Conservation (phyloP, 75 land plant genomes). For the Pinus tabuliformis region DNA sequence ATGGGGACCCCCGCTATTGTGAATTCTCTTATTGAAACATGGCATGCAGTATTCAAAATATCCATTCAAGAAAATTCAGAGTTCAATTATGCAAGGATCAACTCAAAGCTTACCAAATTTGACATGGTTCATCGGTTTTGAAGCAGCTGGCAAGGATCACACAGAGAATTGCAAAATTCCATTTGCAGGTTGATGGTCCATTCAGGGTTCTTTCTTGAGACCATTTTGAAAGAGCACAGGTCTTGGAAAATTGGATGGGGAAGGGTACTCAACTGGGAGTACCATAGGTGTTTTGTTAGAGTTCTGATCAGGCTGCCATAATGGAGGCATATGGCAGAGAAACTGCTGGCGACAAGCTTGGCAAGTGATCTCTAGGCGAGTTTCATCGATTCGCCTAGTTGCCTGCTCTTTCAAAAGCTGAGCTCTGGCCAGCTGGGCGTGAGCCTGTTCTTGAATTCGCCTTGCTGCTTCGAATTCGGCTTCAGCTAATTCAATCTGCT, state of each 20-base stretch:
- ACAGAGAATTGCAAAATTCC: too few species aligned
- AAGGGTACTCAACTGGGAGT: neutral
- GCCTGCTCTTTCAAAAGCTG: slow-evolving; percentile 40
- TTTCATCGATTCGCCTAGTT: slow-evolving; percentile 33
- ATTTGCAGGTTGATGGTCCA: neutral
- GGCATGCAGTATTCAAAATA: neutral
- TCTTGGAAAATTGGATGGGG: neutral
- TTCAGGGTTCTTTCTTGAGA: neutral
- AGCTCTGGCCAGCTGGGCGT: slow-evolving; percentile 49
- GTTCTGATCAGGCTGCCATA: neutral
- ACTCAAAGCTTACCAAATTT: neutral
- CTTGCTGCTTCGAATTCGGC: slow-evolving; percentile 51
- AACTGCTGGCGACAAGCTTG: slow-evolving; percentile 50
- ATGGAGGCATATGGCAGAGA: neutral
- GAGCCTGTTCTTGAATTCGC: slow-evolving; percentile 54
- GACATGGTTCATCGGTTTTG: neutral
- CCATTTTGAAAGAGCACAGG: neutral
- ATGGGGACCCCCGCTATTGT: neutral
- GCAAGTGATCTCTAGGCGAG: slow-evolving; percentile 54
- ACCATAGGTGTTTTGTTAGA: neutral
- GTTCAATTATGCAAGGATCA: neutral
- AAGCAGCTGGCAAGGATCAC: neutral
- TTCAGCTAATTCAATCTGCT: slow-evolving; percentile 55
- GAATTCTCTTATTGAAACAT: neutral
- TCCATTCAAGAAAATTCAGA: neutral